Conservation (phyloP, 139 green algal genomes). For the Auxenochlorella pyrenoidosa region DNA sequence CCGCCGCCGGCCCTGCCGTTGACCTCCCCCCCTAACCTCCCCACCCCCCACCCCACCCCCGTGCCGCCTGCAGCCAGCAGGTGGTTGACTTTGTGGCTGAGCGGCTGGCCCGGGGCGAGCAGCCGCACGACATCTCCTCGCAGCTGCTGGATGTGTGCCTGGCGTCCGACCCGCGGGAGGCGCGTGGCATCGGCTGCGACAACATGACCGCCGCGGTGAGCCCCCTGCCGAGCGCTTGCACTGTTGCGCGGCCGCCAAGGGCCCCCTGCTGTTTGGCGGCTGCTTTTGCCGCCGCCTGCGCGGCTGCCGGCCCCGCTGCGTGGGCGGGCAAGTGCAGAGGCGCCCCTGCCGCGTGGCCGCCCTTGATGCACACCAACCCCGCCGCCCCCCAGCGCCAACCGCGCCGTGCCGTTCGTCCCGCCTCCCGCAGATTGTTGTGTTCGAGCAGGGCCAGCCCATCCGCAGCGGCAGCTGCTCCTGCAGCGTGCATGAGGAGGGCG, state of each 20-base stretch:
- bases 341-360: too few relatives aligned
- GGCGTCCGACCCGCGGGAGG: slow-evolving; percentile 83
- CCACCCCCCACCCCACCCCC: not conserved
- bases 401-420: not conserved
- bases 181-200: slow-evolving; percentile 92
- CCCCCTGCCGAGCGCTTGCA: too few relatives aligned
- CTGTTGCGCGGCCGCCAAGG: too few relatives aligned
- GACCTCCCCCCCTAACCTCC: too few relatives aligned
- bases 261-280: too few relatives aligned
- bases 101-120: slow-evolving; percentile 61
- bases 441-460: not conserved
- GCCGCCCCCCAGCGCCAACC: too few relatives aligned
- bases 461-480: slow-evolving; percentile 11
- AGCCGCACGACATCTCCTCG: slow-evolving; percentile 60
- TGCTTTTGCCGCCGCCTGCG: too few relatives aligned
- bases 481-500: not conserved
- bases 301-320: too few relatives aligned
- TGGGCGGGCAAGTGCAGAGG: too few relatives aligned
- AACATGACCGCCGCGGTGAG: slow-evolving; percentile 88
- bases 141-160: slow-evolving; percentile 92
- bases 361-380: not conserved
- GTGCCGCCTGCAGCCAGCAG: slow-evolving; percentile 63
- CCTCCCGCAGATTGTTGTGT: slow-evolving; percentile 21
- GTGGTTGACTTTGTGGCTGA: slow-evolving; percentile 85
- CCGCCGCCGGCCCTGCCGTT: too few relatives aligned